phyloP scores from a whole-genome alignment of 75 land plant genomes.

The Selaginella tamariscina region DNA sequence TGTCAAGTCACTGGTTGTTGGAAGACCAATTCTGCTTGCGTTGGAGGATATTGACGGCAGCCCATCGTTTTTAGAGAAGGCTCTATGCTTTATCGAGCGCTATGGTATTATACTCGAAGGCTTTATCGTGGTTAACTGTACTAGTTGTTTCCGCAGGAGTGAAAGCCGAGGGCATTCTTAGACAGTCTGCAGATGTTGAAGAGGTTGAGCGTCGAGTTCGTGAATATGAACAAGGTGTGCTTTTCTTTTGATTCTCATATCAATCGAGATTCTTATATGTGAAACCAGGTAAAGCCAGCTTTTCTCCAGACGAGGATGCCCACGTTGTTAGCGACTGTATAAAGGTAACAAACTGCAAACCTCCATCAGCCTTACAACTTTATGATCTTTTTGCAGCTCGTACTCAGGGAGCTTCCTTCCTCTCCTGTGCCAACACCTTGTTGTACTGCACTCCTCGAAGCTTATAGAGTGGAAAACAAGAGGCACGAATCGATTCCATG shows the following conservation, averaged over 20 bases:
- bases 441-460: constrained; percentile 96
- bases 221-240: constrained; percentile 86
- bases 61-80: constrained; percentile 95
- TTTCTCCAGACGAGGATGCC: constrained; percentile 84
- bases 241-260: neutral
- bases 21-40: constrained; percentile 92
- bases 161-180: constrained; percentile 82
- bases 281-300: constrained; percentile 60
- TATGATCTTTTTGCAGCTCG: constrained; percentile 43
- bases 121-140: neutral
- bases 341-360: constrained; percentile 66
- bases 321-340: constrained; percentile 95
- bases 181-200: constrained; percentile 97
- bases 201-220: constrained; percentile 85
- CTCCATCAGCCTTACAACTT: no score
- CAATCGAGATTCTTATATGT: neutral
- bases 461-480: constrained; percentile 44
- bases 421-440: constrained; percentile 99
- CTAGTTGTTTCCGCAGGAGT: constrained; percentile 40
- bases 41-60: constrained; percentile 92
- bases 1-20: constrained; percentile 65
- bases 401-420: constrained; percentile 89
- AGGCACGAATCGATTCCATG: constrained; percentile 62
- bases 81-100: constrained; percentile 68
- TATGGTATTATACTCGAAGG: no score